Conservation (phyloP, 805 yeast species). For the Metschnikowia vanudenii region DNA sequence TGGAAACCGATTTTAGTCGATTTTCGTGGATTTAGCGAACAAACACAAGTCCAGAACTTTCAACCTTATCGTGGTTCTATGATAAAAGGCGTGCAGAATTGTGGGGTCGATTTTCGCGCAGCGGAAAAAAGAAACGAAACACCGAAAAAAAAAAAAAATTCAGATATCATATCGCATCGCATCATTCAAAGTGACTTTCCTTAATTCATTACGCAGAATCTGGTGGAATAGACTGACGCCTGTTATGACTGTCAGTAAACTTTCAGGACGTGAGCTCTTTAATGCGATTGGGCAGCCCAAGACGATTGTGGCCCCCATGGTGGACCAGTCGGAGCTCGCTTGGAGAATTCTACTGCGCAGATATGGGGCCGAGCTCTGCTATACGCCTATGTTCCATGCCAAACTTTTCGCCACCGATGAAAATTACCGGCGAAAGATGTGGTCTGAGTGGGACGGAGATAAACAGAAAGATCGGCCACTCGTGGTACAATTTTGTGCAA, state of each 20-base stretch:
- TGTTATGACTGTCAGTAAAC: slow-evolving; percentile 22
- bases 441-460: slow-evolving; percentile 73
- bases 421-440: slow-evolving; percentile 75
- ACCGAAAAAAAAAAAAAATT: slow-evolving; percentile 1
- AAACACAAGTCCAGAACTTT: too few species aligned
- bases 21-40: too few species aligned
- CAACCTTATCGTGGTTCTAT: background rate
- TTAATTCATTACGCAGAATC: background rate
- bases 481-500: slow-evolving; percentile 94
- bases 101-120: background rate
- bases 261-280: slow-evolving; percentile 65
- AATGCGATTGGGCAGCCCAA: slow-evolving; percentile 70
- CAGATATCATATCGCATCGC: background rate
- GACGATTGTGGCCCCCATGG: slow-evolving; percentile 97
- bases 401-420: slow-evolving; percentile 80
- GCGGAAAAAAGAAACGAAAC: background rate
- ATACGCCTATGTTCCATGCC: slow-evolving; percentile 97
- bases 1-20: too few species aligned
- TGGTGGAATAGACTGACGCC: background rate
- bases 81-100: background rate
- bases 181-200: slow-evolving; percentile 7
- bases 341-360: slow-evolving; percentile 86
- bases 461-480: slow-evolving; percentile 72
- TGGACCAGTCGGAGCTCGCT: slow-evolving; percentile 92
- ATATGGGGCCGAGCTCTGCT: slow-evolving; percentile 91